phyloP scores from a whole-genome alignment of 495 filamentous ascomycete genomes.

The Venustampulla echinocandica region DNA sequence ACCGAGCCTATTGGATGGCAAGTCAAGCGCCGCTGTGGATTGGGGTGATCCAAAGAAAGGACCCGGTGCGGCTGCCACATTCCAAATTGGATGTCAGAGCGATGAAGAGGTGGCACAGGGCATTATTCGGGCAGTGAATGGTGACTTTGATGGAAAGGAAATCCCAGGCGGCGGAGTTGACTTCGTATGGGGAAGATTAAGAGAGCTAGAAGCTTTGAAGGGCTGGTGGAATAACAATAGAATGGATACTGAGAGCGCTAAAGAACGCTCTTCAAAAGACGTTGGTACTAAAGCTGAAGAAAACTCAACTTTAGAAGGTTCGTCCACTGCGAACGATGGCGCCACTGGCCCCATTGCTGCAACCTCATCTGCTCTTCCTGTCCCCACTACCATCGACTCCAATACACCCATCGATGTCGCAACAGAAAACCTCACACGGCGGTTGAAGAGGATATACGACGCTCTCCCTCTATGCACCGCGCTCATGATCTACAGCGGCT shows the following conservation, averaged over 20 bases:
- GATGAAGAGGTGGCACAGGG: conserved; percentile 70
- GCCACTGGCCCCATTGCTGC: not conserved
- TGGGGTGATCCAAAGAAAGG: conserved; percentile 75
- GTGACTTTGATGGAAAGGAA: conserved; percentile 51
- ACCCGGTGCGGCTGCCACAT: conserved; percentile 60
- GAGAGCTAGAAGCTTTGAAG: conserved; percentile 70
- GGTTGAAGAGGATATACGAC: conserved; percentile 64
- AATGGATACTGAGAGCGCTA: conserved; percentile 16
- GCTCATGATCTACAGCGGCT: conserved; percentile 81
- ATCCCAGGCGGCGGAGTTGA: conserved; percentile 68
- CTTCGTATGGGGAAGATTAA: conserved; percentile 81
- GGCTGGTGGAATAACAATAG: conserved; percentile 70
- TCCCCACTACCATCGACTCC: not conserved
- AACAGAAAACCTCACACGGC: conserved; percentile 35
- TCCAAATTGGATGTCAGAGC: conserved; percentile 60
- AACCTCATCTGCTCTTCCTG: not conserved
- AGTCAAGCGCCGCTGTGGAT: conserved; percentile 76
- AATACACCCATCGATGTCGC: conserved; percentile 41
- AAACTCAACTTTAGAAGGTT: not conserved
- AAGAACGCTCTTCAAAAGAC: conserved; percentile 2
- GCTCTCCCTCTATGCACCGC: conserved; percentile 74
- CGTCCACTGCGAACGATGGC: not conserved
- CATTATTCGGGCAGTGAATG: conserved; percentile 58
- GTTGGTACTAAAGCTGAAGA: not conserved
- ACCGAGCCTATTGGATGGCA: conserved; percentile 41